phyloP scores from a whole-genome alignment of 257 asterid genomes.

The Solanum sejunctum region DNA sequence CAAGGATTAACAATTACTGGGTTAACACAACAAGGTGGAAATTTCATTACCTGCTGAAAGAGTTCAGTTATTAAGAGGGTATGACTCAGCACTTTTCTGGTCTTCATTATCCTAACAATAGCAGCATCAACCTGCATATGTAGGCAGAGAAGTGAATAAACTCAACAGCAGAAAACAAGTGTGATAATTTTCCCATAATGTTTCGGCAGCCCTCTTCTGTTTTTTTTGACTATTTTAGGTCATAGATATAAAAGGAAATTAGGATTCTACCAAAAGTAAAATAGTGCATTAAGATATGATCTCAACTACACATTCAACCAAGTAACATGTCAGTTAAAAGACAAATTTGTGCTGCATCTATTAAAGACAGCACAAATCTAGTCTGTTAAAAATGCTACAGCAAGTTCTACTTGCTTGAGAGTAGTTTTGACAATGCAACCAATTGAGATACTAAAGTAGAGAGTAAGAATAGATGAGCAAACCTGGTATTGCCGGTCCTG shows the following conservation, averaged over 20 bases:
- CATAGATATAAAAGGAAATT: background rate
- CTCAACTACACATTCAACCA: background rate
- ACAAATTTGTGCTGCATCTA: background rate
- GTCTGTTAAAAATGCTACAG: background rate
- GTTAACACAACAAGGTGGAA: background rate
- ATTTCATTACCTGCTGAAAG: slow-evolving; percentile 73
- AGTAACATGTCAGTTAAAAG: background rate
- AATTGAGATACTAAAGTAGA: background rate
- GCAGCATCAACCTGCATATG: slow-evolving; percentile 87
- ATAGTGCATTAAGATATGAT: background rate
- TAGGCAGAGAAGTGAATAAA: background rate
- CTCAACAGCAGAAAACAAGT: background rate
- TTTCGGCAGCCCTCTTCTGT: background rate
- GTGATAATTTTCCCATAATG: background rate
- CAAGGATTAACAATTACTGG: background rate
- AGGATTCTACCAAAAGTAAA: background rate
- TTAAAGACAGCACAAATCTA: background rate
- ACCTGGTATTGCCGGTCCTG: slow-evolving; percentile 99
- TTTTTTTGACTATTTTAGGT: background rate
- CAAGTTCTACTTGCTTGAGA: background rate
- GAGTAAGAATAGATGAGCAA: background rate
- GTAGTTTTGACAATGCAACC: background rate
- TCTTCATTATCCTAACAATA: slow-evolving; percentile 95
- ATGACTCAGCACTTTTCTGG: slow-evolving; percentile 87
- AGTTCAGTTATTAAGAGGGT: slow-evolving; percentile 94